phyloP scores from a whole-genome alignment of 805 yeast species.

The Kockiozyma suomiensis region DNA sequence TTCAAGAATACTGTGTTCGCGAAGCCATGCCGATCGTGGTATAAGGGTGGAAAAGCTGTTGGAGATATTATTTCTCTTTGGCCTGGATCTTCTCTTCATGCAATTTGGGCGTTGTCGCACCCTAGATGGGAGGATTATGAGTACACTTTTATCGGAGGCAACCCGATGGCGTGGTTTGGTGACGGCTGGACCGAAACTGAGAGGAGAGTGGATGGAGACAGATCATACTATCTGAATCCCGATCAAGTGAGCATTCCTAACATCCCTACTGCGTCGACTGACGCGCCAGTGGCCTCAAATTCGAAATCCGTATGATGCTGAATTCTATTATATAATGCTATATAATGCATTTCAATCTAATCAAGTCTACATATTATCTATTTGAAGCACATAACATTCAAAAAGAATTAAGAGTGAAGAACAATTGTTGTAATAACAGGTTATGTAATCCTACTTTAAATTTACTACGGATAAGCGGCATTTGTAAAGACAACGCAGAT shows the following conservation, averaged over 20 bases:
- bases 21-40: constrained; percentile 23
- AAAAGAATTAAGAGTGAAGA: too few species aligned
- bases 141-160: constrained; percentile 15
- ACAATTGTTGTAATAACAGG: too few species aligned
- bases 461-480: too few species aligned
- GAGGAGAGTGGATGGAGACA: constrained; percentile 6
- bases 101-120: constrained; percentile 12
- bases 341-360: too few species aligned
- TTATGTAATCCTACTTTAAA: too few species aligned
- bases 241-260: constrained; percentile 7
- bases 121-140: constrained; percentile 32
- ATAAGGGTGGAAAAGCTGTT: constrained; percentile 15
- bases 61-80: constrained; percentile 24
- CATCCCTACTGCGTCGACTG: not conserved
- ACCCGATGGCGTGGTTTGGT: constrained; percentile 19
- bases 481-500: too few species aligned
- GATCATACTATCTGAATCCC: constrained; percentile 14
- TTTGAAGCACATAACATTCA: too few species aligned
- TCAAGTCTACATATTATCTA: too few species aligned
- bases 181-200: constrained; percentile 17
- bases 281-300: too few species aligned
- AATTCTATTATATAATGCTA: too few species aligned
- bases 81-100: constrained; percentile 31
- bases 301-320: too few species aligned
- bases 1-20: constrained; percentile 17